These are phyloP conservation scores for Linum tenue DNA, from an alignment of 345 rosid species.

Conservation along the genomic window DNA sequence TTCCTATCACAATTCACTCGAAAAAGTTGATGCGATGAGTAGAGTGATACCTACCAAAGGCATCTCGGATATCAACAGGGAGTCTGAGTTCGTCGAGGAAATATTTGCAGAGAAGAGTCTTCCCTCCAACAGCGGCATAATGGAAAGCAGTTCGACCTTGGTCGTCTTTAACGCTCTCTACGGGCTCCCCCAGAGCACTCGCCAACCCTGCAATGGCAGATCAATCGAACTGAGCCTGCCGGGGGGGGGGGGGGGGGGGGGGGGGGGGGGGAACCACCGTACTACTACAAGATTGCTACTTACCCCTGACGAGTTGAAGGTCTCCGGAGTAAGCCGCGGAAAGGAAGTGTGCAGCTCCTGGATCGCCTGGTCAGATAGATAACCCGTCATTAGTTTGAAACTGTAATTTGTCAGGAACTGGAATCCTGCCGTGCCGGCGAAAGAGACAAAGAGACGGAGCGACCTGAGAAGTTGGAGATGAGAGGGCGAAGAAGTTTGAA, in stretches of 20 bases:
- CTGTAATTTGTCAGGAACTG: no score
- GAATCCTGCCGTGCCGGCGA: no score
- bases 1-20: no score
- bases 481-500: no score
- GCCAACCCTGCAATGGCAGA: background rate
- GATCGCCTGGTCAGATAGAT: background rate
- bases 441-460: no score
- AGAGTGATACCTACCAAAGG: background rate
- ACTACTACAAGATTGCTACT: background rate
- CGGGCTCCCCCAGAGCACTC: background rate
- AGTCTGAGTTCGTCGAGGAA: conserved; percentile 9
- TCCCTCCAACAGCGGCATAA: conserved; percentile 10
- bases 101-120: conserved; percentile 12
- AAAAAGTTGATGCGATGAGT: conserved; percentile 13
- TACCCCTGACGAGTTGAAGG: background rate
- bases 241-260: no score
- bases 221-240: no score
- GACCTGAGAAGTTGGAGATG: no score
- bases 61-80: conserved; percentile 9
- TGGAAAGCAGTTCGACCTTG: conserved; percentile 5
- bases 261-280: no score
- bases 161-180: conserved; percentile 5
- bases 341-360: background rate
- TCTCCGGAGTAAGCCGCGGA: background rate
- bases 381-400: background rate